A percentile compares a stretch with the other conserved stretches of the same genome.
phyloP scores from a whole-genome alignment of 106 monocot species.

The Iris macrosiphon region DNA sequence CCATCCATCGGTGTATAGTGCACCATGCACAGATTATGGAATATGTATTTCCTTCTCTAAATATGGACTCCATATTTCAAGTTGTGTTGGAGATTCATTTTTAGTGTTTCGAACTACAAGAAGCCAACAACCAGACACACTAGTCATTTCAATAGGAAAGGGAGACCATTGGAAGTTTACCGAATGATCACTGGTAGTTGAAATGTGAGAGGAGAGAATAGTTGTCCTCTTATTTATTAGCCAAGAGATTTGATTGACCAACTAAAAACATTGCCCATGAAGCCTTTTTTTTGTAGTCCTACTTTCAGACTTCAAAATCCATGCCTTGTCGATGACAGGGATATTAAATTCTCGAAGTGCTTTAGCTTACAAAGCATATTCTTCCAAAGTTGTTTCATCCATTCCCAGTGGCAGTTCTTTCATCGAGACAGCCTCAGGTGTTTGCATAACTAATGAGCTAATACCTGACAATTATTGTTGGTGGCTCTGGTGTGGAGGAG shows the following conservation, averaged over 20 bases:
- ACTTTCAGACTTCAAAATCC: slow-evolving; percentile 57
- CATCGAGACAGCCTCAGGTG: slow-evolving; percentile 10
- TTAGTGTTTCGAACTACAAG: slow-evolving; percentile 67
- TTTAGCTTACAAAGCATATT: slow-evolving; percentile 63
- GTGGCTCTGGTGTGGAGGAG: no score
- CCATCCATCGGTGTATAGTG: slow-evolving; percentile 78
- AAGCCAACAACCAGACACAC: slow-evolving; percentile 61
- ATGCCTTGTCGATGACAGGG: slow-evolving; percentile 64
- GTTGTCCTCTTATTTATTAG: slow-evolving; percentile 52
- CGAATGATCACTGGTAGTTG: slow-evolving; percentile 19
- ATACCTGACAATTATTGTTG: no score
- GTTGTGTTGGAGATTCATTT: slow-evolving; percentile 42
- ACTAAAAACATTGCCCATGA: slow-evolving; percentile 62
- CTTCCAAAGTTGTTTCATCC: slow-evolving; percentile 30
- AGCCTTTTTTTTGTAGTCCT: slow-evolving; percentile 38
- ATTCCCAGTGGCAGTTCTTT: slow-evolving; percentile 36
- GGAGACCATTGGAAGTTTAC: slow-evolving; percentile 71
- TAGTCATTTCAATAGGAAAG: slow-evolving; percentile 75
- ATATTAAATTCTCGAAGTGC: slow-evolving; percentile 63
- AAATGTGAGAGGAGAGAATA: slow-evolving; percentile 61
- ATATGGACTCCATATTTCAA: slow-evolving; percentile 68
- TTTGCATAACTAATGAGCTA: slow-evolving; percentile 31
- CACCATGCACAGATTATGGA: slow-evolving; percentile 64
- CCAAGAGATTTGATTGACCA: slow-evolving; percentile 49
- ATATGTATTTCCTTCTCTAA: slow-evolving; percentile 68